A percentile compares a stretch with the other conserved stretches of the same genome.
phyloP scores from a whole-genome alignment of 2,329 filamentous ascomycete genomes.

The Aschersonia sp. region DNA sequence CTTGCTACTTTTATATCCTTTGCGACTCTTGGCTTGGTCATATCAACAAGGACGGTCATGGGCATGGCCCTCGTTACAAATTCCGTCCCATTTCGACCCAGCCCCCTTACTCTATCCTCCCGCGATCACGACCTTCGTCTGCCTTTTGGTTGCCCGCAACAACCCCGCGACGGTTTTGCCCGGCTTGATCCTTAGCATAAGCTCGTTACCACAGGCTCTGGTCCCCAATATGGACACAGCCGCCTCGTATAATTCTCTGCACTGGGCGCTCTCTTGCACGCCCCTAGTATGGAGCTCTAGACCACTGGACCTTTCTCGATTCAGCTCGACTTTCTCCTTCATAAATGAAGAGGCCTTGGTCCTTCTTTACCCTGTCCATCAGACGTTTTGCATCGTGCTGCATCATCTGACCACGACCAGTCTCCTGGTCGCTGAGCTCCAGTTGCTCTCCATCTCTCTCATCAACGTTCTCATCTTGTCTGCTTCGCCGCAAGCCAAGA shows the following conservation, averaged over 20 bases:
- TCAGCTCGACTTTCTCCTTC: conserved; percentile 14
- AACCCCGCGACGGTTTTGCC: conserved; percentile 51
- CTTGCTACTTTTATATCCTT: conserved; percentile 40
- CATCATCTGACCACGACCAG: conserved; percentile 80
- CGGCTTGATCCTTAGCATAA: conserved; percentile 70
- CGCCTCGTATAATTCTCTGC: conserved; percentile 48
- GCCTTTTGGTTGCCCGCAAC: conserved; percentile 54
- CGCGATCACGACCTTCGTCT: conserved; percentile 60
- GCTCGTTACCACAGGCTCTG: conserved; percentile 58
- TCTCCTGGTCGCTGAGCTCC: conserved; percentile 72
- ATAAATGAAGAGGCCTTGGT: conserved; percentile 41
- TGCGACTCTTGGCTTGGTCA: conserved; percentile 39
- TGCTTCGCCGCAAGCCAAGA: conserved; percentile 66
- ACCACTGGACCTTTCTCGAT: conserved; percentile 19
- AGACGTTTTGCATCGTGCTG: conserved; percentile 57
- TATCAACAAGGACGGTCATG: conserved; percentile 23
- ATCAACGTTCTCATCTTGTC: conserved; percentile 72
- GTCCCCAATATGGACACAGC: conserved; percentile 49
- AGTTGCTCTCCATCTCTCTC: conserved; percentile 69
- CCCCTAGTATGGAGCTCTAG: conserved; percentile 35
- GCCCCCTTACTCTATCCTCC: conserved; percentile 83
- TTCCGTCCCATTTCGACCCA: conserved; percentile 76
- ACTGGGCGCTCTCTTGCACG: conserved; percentile 65
- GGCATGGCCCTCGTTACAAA: conserved; percentile 25
- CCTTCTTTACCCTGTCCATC: conserved; percentile 71